Percentiles rank a stretch among this genome's conserved stretches.
phyloP scores from a whole-genome alignment of 1,139 yeast genomes.

The Zygoascus sp. region DNA sequence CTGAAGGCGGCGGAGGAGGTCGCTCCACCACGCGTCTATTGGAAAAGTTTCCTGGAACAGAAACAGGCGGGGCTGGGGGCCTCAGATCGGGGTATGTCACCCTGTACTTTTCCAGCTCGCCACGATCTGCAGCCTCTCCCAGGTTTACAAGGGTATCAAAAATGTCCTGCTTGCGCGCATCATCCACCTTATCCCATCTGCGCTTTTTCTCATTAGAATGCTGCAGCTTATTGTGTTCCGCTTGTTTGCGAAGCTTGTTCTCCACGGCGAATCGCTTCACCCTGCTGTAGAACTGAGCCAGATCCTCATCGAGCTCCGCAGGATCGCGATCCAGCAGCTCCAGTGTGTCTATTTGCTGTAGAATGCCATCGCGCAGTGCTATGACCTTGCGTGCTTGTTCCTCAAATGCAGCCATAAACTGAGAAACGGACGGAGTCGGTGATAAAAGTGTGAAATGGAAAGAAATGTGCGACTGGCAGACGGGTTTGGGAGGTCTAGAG shows the following conservation, averaged over 20 bases:
- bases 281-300: constrained; percentile 18
- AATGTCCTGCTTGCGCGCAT: constrained; percentile 9
- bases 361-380: constrained; percentile 22
- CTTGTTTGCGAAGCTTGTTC: constrained; percentile 16
- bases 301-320: constrained; percentile 17
- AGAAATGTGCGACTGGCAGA: no score
- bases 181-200: constrained; percentile 15
- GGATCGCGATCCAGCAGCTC: constrained; percentile 17
- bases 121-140: constrained; percentile 3
- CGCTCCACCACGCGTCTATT: constrained; percentile 3
- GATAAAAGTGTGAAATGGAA: not conserved
- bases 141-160: constrained; percentile 11
- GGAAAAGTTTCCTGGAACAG: not conserved
- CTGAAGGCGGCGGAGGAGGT: constrained; percentile 10
- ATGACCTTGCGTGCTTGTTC: constrained; percentile 23
- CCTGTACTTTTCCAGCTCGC: constrained; percentile 1
- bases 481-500: no score
- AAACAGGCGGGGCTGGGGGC: not conserved
- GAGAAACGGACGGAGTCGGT: not conserved
- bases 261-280: constrained; percentile 25
- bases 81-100: not conserved
- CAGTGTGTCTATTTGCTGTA: constrained; percentile 21
- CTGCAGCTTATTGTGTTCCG: constrained; percentile 12
- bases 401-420: constrained; percentile 3
- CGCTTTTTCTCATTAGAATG: constrained; percentile 11